Base-by-base conservation (phyloP, 2,329 filamentous ascomycete genomes). In the Claviceps pusilla region DNA sequence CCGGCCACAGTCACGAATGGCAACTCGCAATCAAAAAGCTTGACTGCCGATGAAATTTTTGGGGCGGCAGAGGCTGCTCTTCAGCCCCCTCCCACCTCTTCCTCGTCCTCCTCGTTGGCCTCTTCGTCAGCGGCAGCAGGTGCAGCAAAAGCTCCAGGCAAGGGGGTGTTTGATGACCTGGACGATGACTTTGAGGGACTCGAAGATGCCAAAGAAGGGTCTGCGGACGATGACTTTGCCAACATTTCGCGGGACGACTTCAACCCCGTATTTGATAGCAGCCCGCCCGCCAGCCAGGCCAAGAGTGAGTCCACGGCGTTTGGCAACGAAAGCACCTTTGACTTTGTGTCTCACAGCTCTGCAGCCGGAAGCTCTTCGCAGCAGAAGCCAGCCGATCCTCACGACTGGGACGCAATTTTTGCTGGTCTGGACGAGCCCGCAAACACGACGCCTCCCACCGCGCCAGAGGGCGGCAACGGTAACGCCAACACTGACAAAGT, bases 401-500 rank as follows among this genome's bases (percentile, higher is more conserved):
- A 94, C 61, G 91, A 97, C 67, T 97, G 93, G 93, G 91, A 97
- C 64, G 86, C 89, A 43, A 88, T 97, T 54, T 97, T 97, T 70
- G 86, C 87, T 1, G 84, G 84, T 31, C 73, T 95, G 7, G 86
- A 91, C 61, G 78, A 77, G 2, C 70, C 77, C 48, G 64, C 63
- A 56, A 61, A 68, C 47, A 57, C 65, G 57, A 60, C 67, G 50
- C 56, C 63, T 28, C 54, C 59, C 14, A 57, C 54, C 9, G 29
- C 11, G 24, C 29, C 37, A 19, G 50, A 46, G 29, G 47, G 52
- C 39, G 42, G 54, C 48, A 48, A 50, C 46, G 39, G 47, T 7
- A 9, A 16, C 4, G 11, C 24, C 48, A 41, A 39, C 24, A 6
- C n/a, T 3, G 57, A 57, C 37, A 57, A 55, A 33, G 53, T 58